These are phyloP conservation scores for Fusarium haematococcum DNA, from an alignment of 2,329 filamentous ascomycete genomes.

Conservation along the genomic window DNA sequence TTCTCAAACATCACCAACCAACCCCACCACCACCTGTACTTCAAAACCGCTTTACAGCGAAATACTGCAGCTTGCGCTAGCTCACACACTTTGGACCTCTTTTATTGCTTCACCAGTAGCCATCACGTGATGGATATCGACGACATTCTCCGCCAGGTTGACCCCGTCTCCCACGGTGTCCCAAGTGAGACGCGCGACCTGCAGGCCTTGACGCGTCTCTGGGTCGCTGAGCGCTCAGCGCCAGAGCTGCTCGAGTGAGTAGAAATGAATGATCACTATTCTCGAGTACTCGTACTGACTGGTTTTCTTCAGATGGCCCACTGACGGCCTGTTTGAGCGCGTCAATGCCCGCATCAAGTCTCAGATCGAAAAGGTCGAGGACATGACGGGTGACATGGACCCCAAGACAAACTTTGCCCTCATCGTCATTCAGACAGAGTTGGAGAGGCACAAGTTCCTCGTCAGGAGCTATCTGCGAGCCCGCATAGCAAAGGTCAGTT, in stretches of 20 bases:
- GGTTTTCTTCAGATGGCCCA: slow-evolving; percentile 66
- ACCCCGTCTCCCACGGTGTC: slow-evolving; percentile 66
- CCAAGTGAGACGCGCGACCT: slow-evolving; percentile 78
- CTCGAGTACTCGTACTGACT: background rate
- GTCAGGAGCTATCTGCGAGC: slow-evolving; percentile 85
- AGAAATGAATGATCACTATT: background rate
- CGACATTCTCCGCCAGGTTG: slow-evolving; percentile 81
- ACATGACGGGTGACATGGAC: slow-evolving; percentile 86
- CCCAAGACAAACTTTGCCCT: slow-evolving; percentile 92
- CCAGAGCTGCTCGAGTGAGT: slow-evolving; percentile 86
- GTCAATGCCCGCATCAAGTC: slow-evolving; percentile 78
- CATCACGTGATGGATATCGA: slow-evolving; percentile 75
- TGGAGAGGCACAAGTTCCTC: slow-evolving; percentile 93
- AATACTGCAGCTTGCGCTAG: background rate
- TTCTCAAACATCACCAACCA: slow-evolving; percentile 4
- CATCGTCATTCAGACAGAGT: slow-evolving; percentile 95
- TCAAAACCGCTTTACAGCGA: background rate
- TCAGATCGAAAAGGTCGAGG: slow-evolving; percentile 79
- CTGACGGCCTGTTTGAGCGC: slow-evolving; percentile 82
- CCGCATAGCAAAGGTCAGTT: slow-evolving; percentile 83
- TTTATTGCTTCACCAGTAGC: background rate
- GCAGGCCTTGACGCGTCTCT: slow-evolving; percentile 88
- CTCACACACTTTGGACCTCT: background rate
- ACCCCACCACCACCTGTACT: slow-evolving; percentile 25
- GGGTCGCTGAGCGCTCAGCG: slow-evolving; percentile 91